Percentiles rank a stretch among this genome's conserved stretches.
Conservation (phyloP, 1,284 basidiomycete genomes). For the Ceratobasidium sp. region DNA sequence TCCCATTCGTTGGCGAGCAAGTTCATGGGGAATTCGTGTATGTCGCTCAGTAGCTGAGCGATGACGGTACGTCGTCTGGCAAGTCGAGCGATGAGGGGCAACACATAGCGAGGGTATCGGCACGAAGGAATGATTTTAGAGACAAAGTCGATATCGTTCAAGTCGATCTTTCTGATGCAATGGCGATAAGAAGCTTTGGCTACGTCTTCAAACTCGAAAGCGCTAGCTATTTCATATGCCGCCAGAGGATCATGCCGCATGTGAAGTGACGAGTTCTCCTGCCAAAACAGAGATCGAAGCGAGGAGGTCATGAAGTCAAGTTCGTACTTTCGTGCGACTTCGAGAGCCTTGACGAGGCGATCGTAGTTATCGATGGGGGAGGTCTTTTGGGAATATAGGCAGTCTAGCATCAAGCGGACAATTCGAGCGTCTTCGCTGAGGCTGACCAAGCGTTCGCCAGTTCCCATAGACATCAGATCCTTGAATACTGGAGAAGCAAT, state of each 20-base stretch:
- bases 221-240: constrained; percentile 19
- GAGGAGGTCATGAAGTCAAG: constrained; percentile 5
- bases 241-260: constrained; percentile 25
- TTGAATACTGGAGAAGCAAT: constrained; percentile 22
- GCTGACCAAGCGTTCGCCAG: constrained; percentile 17
- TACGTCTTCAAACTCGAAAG: constrained; percentile 5
- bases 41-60: neutral
- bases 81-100: constrained; percentile 21
- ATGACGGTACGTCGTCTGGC: constrained; percentile 13
- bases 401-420: constrained; percentile 23
- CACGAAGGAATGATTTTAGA: neutral
- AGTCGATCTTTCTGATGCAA: constrained; percentile 20
- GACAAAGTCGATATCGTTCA: neutral
- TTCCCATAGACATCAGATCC: constrained; percentile 24
- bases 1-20: constrained; percentile 4
- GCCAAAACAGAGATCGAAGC: constrained; percentile 20
- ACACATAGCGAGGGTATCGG: constrained; percentile 6
- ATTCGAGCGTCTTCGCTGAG: constrained; percentile 26
- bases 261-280: constrained; percentile 16
- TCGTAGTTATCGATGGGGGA: constrained; percentile 11
- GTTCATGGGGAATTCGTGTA: constrained; percentile 22
- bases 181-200: constrained; percentile 20
- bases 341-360: neutral
- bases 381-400: neutral
- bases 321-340: constrained; percentile 33